A percentile compares a stretch with the other conserved stretches of the same genome.
phyloP scores from a whole-genome alignment of 306 rosid genomes.

The Rosa persica region DNA sequence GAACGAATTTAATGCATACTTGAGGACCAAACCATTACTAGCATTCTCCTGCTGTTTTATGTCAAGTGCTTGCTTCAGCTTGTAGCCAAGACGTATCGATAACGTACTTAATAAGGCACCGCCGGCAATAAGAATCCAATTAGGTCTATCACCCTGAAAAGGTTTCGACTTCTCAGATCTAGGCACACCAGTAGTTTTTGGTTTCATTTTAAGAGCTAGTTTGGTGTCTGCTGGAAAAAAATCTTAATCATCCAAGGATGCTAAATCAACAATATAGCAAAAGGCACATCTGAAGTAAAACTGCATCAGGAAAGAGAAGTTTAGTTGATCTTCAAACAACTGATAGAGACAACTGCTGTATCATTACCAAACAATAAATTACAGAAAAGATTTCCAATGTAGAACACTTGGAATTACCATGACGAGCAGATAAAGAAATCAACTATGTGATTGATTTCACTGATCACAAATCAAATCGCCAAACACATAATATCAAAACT shows the following conservation, averaged over 20 bases:
- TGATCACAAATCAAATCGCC: not conserved
- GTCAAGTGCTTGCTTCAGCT: constrained; percentile 80
- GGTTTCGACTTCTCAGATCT: constrained; percentile 53
- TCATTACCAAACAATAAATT: not conserved
- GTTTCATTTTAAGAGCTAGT: constrained; percentile 63
- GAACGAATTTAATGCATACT: not conserved
- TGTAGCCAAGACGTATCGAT: constrained; percentile 85
- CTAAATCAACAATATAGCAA: constrained; percentile 26
- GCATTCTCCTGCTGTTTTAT: constrained; percentile 57
- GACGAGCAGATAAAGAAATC: not conserved
- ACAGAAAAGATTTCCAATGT: not conserved
- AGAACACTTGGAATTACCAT: not conserved
- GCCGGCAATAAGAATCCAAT: constrained; percentile 89
- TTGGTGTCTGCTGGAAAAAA: constrained; percentile 19
- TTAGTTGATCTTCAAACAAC: not conserved
- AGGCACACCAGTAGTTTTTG: constrained; percentile 49
- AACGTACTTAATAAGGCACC: constrained; percentile 84
- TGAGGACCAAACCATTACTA: constrained; percentile 31
- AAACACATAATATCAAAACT: not conserved
- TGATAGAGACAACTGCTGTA: not conserved
- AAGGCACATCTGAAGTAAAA: constrained; percentile 11
- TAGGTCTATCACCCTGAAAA: constrained; percentile 59
- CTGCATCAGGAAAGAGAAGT: constrained; percentile 7
- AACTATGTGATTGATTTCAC: not conserved
- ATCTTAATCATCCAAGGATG: constrained; percentile 40